A percentile compares a stretch with the other conserved stretches of the same genome.
Conservation (phyloP, 345 rosid genomes). For the Nephelium lappaceum region DNA sequence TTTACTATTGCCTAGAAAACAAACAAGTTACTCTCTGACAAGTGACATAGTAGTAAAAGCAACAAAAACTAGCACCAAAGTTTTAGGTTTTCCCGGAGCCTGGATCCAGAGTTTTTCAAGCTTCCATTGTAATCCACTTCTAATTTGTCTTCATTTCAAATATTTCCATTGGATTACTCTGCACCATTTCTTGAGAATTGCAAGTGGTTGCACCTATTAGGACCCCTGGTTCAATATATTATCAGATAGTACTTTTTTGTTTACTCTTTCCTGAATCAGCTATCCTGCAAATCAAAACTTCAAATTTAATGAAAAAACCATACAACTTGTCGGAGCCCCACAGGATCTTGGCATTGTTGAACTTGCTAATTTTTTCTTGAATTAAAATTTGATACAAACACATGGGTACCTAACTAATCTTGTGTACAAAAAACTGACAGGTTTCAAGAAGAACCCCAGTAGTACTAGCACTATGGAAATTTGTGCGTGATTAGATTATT, state of each 20-base stretch:
- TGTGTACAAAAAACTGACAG: conserved; percentile 27
- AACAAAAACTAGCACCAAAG: conserved; percentile 17
- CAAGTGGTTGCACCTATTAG: conserved; percentile 12
- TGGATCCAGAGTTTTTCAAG: conserved; percentile 22
- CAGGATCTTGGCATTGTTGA: conserved; percentile 21
- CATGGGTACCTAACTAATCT: conserved; percentile 33
- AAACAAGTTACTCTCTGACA: background rate
- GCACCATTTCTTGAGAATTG: conserved; percentile 32
- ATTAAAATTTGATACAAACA: conserved; percentile 24
- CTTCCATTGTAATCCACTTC: conserved; percentile 32
- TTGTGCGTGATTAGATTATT: conserved; percentile 19
- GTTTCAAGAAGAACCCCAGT: conserved; percentile 16
- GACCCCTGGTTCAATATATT: background rate
- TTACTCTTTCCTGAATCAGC: background rate
- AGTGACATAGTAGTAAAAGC: background rate
- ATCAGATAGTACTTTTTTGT: background rate
- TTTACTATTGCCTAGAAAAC: conserved; percentile 10
- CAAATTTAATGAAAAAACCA: conserved; percentile 4
- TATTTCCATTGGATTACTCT: conserved; percentile 11
- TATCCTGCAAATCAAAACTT: background rate
- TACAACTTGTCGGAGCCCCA: conserved; percentile 22
- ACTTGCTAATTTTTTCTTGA: background rate
- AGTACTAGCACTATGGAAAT: conserved; percentile 11
- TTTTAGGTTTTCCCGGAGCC: conserved; percentile 15
- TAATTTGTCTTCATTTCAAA: conserved; percentile 35